phyloP scores from a whole-genome alignment of 1,284 basidiomycete species.

The Ustilago nuda region DNA sequence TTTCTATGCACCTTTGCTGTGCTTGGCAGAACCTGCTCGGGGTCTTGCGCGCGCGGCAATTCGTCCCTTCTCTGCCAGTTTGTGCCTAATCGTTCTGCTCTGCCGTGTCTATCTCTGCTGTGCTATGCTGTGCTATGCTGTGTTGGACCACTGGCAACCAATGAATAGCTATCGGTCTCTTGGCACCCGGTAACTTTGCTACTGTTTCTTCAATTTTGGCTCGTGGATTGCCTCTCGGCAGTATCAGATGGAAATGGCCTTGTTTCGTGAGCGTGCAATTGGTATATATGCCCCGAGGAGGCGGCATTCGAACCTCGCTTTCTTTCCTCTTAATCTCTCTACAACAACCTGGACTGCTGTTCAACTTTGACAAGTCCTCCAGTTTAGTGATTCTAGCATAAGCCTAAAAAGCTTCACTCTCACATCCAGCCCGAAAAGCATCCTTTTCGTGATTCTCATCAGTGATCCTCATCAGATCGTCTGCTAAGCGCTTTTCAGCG shows the following conservation, averaged over 20 bases:
- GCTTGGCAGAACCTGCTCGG: slow-evolving; percentile 24
- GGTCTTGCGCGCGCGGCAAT: slow-evolving; percentile 9
- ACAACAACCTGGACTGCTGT: slow-evolving; percentile 30
- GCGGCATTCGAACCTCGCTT: background rate
- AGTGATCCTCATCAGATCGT: slow-evolving; percentile 21
- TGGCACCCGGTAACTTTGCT: background rate
- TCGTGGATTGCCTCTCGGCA: slow-evolving; percentile 4
- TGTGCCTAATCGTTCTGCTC: background rate
- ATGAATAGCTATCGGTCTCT: background rate
- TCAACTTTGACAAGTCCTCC: slow-evolving; percentile 17
- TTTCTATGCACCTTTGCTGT: slow-evolving; percentile 14
- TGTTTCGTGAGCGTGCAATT: slow-evolving; percentile 10
- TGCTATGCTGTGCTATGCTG: background rate
- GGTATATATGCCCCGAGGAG: slow-evolving; percentile 20
- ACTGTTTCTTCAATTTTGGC: background rate
- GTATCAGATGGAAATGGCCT: background rate
- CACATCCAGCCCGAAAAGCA: slow-evolving; percentile 8
- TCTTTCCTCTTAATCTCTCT: slow-evolving; percentile 6
- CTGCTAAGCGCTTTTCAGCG: slow-evolving; percentile 19
- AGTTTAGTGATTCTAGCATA: slow-evolving; percentile 24
- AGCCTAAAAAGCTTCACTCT: slow-evolving; percentile 9
- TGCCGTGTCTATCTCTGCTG: background rate
- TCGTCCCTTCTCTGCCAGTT: slow-evolving; percentile 2
- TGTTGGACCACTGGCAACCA: no score
- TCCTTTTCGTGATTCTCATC: slow-evolving; percentile 20